phyloP scores from a whole-genome alignment of 2,329 filamentous ascomycete genomes.

The Orbilia blumenaviensis region DNA sequence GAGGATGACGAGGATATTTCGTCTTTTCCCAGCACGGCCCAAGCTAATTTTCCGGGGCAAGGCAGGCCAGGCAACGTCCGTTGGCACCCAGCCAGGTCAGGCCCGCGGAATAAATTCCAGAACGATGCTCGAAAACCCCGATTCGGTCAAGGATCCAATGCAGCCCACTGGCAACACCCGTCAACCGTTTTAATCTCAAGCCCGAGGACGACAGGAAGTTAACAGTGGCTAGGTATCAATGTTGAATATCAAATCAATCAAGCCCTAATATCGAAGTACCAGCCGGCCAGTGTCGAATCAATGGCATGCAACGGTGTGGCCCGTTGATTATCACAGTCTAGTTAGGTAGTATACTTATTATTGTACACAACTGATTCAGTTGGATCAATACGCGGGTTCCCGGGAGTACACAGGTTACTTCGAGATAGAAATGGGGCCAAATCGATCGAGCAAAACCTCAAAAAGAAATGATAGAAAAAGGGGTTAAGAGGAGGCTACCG shows the following conservation, averaged over 20 bases:
- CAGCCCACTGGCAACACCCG: conserved; percentile 9
- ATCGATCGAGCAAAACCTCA: background rate
- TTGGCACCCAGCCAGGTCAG: conserved; percentile 2
- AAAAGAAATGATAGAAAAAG: too few species aligned
- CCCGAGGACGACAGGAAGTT: conserved; percentile 8
- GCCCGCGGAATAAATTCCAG: conserved; percentile 43
- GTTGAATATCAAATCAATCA: background rate
- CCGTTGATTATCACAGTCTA: background rate
- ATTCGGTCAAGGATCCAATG: conserved; percentile 47
- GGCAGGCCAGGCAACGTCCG: conserved; percentile 22
- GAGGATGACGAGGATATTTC: conserved; percentile 50
- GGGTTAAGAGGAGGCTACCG: too few species aligned
- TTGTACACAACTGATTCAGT: too few species aligned
- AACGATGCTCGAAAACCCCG: conserved; percentile 34
- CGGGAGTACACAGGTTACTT: too few species aligned
- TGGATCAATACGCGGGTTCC: too few species aligned
- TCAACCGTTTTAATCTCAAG: background rate
- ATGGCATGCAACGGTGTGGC: background rate
- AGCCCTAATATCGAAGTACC: too few species aligned
- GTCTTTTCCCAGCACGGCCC: conserved; percentile 26
- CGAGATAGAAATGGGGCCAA: background rate
- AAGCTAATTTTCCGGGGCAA: conserved; percentile 49
- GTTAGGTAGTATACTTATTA: too few species aligned
- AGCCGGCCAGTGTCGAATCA: background rate
- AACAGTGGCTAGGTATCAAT: background rate